Percentiles rank a stretch among this genome's conserved stretches.
These are phyloP conservation scores for Nitzschia sp. DNA, from an alignment of 108 stramenopile genomes.

Conservation along the genomic window DNA sequence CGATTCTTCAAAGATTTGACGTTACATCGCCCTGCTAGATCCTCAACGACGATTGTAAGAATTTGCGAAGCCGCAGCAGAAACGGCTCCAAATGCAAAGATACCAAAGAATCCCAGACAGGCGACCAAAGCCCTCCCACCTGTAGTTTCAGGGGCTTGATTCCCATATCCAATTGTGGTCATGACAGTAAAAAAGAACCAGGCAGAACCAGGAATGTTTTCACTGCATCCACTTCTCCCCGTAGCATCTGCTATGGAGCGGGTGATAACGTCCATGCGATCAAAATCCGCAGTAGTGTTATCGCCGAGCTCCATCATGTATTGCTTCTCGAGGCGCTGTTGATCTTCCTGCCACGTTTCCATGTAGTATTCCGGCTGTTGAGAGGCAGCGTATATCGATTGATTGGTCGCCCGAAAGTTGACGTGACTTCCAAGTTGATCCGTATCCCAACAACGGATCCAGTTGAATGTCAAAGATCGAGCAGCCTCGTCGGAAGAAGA, in stretches of 20 bases:
- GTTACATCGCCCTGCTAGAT: conserved; percentile 13
- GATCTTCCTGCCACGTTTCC: conserved; percentile 11
- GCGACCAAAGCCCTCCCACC: conserved; percentile 44
- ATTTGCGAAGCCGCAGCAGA: conserved; percentile 39
- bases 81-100: conserved; percentile 49
- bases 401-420: background rate
- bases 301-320: conserved; percentile 9
- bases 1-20: conserved; percentile 23
- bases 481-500: background rate
- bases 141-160: conserved; percentile 38
- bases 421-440: background rate
- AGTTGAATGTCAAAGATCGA: conserved; percentile 36
- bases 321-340: conserved; percentile 12
- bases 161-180: conserved; percentile 64
- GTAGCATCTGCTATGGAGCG: conserved; percentile 36
- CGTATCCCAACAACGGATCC: conserved; percentile 44
- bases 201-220: conserved; percentile 19
- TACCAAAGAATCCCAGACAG: conserved; percentile 47
- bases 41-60: conserved; percentile 39
- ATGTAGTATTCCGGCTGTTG: conserved; percentile 21
- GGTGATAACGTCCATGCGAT: background rate
- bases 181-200: conserved; percentile 64
- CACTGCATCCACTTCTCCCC: conserved; percentile 29
- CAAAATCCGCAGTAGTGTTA: background rate
- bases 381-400: conserved; percentile 1